Base-by-base conservation (phyloP, 2,329 filamentous ascomycete species). In the Fusarium miscanthi region DNA sequence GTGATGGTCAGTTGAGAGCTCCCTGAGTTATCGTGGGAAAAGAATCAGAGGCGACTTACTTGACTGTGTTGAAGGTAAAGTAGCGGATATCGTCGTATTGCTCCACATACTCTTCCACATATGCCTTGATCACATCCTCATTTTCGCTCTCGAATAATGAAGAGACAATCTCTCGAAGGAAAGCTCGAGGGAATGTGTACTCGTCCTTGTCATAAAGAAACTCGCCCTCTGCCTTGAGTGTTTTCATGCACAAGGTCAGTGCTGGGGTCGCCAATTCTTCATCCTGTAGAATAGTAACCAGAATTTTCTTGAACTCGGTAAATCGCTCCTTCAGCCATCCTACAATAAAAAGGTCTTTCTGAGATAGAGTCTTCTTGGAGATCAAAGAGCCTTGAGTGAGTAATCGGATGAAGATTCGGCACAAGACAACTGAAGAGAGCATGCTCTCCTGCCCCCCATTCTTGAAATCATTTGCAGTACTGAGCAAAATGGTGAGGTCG, bases 41-140 rank as follows among this genome's bases (percentile, higher is more conserved):
- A 5, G 80, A 79, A 37, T 21, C 13, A n/a, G 23, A 53, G 85
- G 23, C 7, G 21, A 85, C 90, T 76, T 88, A 94, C 91, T 89
- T 89, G 74, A 97, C 85, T 19, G 89, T 88, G 76, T 91, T 87
- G 78, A 97, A 93, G 1, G 94, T 94, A 80, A 93, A 94, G 80
- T 92, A 97, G 72, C 94, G 88, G 67, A 98, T 87, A 81, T 98
- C 96, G 77, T 96, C 93, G 79, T 91, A 94, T 80, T 92, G 87
- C 79, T 93, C 91, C 54, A 94, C 86, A 79, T 91, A 98, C 73
- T 94, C 94, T 64, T 93, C 88, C 31, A 92, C 85, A 72, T 95
- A 98, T 61, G 94, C 91, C 51, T 89, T 86, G 56, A 90, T 88
- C n/a, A 91, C 85, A 40, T 87, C 86, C 42, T 89, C 87, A 45